Evolutionary conservation across 2,329 filamentous ascomycete genomes (phyloP), one percentile per base, ranked within the genome.

Genomic region (Nothopassalora personata): DNA sequence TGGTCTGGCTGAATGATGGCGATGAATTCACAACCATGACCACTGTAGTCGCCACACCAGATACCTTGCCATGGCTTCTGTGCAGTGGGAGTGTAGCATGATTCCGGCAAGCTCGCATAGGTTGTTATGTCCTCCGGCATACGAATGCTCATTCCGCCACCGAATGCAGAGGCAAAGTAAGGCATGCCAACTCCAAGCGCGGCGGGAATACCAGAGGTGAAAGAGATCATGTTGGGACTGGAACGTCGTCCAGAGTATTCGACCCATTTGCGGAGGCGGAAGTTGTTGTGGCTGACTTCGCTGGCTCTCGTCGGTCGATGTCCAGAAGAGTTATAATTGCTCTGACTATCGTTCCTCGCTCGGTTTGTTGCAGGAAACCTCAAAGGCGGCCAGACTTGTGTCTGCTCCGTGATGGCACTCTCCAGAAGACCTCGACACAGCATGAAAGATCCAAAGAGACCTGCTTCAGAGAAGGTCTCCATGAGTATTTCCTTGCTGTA

Each of bases 41-140:
- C 86, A 28, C 86, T 88, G 69, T 96, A 97, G 71, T 97, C 92
- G 0, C 92, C 92, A 15, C 91, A 88, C 89, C 90, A 97, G 31
- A 99, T 90, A 0, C 93, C 93, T 63, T 91, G 86, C 79, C 87
- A 97, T 0, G 91, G 92, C 71, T 91, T 93, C 56, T 86, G 80
- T 9, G 77, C 72, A 0, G 91, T 96, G 0, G 93, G 91, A 0
- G 86, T 94, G 71, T 96, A 97, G n/a, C 88, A 74, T 2, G 76
- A 77, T 3, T 86, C 83, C 47, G 91, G 85, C 1, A 97, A 77
- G 0, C 91, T 95, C 0, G 88, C 90, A 67, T 85, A 87, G 0
- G 83, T 86, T 2, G 79, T 78, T 18, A 85, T 76, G 47, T 80
- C 77, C 64, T 84, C 82, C 5, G 77, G 79, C 53, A 81, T 75